Percentiles rank a stretch among this genome's conserved stretches.
These are phyloP conservation scores for Sarocladium kiliense DNA, from an alignment of 2,329 filamentous ascomycete genomes.

Conservation along the genomic window DNA sequence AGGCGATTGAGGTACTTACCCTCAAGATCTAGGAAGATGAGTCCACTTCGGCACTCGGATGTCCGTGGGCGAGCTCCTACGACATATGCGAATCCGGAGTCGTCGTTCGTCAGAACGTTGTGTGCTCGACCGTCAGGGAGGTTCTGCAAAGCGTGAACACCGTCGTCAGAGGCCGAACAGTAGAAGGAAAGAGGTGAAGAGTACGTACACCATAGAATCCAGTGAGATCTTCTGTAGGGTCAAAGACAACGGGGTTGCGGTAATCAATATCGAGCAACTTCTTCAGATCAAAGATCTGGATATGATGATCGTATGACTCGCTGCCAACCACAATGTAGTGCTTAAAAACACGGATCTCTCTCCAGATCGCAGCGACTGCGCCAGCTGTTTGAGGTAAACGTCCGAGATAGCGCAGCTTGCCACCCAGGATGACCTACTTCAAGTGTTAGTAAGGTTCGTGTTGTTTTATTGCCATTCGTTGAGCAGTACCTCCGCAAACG, in stretches of 20 bases:
- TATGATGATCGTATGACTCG: slow-evolving; percentile 44
- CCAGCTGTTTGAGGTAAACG: slow-evolving; percentile 40
- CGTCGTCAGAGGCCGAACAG: not conserved
- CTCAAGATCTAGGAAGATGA: slow-evolving; percentile 54
- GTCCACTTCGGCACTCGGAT: slow-evolving; percentile 40
- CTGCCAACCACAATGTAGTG: slow-evolving; percentile 32
- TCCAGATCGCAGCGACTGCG: slow-evolving; percentile 40
- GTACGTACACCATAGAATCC: slow-evolving; percentile 23
- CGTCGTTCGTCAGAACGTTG: slow-evolving; percentile 27
- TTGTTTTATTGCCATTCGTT: not conserved
- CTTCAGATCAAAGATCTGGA: slow-evolving; percentile 60
- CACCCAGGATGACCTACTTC: slow-evolving; percentile 33
- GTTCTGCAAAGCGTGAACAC: slow-evolving; percentile 13
- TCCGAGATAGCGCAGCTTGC: slow-evolving; percentile 48
- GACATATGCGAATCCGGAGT: slow-evolving; percentile 41
- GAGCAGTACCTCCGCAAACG: slow-evolving; percentile 40
- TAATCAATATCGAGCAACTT: slow-evolving; percentile 46
- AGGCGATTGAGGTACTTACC: slow-evolving; percentile 13
- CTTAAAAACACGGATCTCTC: slow-evolving; percentile 42
- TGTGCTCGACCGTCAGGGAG: slow-evolving; percentile 14
- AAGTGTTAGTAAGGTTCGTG: slow-evolving; percentile 14
- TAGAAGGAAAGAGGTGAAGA: not conserved
- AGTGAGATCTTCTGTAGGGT: slow-evolving; percentile 23
- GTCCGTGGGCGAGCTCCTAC: slow-evolving; percentile 28
- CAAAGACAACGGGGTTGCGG: slow-evolving; percentile 24